Evolutionary conservation across 2,329 filamentous ascomycete species (phyloP).

Genomic region (Cercospora sp.): DNA sequence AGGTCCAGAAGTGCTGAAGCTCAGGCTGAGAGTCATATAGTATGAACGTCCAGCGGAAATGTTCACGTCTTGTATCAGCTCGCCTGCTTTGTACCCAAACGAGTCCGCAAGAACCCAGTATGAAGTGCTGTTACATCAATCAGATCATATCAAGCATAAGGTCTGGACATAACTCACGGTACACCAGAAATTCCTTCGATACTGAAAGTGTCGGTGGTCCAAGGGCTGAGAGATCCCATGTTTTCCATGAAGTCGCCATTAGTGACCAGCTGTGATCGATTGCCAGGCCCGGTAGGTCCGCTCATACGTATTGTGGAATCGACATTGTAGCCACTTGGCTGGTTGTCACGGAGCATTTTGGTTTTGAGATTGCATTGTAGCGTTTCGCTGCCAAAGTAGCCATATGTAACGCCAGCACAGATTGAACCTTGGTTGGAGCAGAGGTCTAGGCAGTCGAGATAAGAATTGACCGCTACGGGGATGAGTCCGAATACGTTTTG

Average conservation of each 20-base stretch:
- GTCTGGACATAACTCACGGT: neutral
- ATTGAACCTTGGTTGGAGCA: slow-evolving; percentile 5
- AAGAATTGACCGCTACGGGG: neutral
- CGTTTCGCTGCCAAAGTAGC: neutral
- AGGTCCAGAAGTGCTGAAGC: neutral
- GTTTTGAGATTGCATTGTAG: slow-evolving; percentile 10
- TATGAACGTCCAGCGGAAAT: neutral
- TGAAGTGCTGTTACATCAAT: neutral
- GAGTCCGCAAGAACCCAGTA: neutral
- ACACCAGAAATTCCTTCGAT: neutral
- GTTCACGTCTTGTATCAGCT: slow-evolving; percentile 1
- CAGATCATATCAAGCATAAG: neutral
- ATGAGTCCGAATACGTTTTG: slow-evolving; percentile 9
- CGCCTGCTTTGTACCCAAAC: neutral
- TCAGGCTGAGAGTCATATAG: neutral
- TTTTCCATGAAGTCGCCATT: slow-evolving; percentile 1
- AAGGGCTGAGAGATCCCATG: neutral
- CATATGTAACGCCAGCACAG: slow-evolving; percentile 4
- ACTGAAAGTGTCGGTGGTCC: slow-evolving; percentile 2
- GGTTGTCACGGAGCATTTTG: slow-evolving; percentile 7
- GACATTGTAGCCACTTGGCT: neutral
- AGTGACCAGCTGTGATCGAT: neutral
- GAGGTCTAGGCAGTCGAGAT: slow-evolving; percentile 1
- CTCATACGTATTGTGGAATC: neutral
- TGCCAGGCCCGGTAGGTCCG: neutral